Base-by-base conservation (phyloP, 495 filamentous ascomycete species). In the Opeltia flavorubescens region DNA sequence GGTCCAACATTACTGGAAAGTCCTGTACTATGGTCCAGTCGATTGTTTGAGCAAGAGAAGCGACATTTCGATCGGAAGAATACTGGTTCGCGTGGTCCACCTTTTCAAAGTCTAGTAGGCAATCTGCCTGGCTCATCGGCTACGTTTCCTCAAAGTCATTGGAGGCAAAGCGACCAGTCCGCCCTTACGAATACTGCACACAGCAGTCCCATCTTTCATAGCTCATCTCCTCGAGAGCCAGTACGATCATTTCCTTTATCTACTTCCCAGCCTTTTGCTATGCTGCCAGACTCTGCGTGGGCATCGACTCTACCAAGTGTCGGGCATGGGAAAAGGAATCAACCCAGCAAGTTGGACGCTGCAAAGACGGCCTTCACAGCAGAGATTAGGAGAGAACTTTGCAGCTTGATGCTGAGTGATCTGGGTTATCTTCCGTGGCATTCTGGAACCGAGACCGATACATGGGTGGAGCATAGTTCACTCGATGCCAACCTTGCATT, bases 11-110 rank as follows among this genome's bases (percentile, higher is more conserved):
- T 95, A 58, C 65, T 86, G 35, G 87, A 94, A 34, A 84, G 85
- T 0, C 87, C 91, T 6, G 86, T 95, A 2, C 62, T 96, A 3
- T 94, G 86, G 86, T 87, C 88, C 0, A 95, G 88, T 56, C 86
- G 89, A 41, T 68, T 98, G 4, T 96, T 83, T 58, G 75, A 77
- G 50, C 72, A 80, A 44, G 89, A 95, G 53, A 81, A 86, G 46
- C 74, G 72, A 30, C 76, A 70, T 27, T 80, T 89, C 48, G 86
- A 94, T 50, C 78, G 79, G 42, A 45, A 24, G 42, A 17, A 34
- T 11, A 42, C 29, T 1, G n/a, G 2, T n/a, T 24, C 28, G 1
- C 38, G 17, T 29, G 43, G 46, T 15, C 42, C 3, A 23, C 41
- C n/a, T 18, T 41, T 26, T 3, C 20, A 23, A 1, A 41, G 25